Evolutionary conservation across 768 basidiomycete species (phyloP), one percentile per base, ranked within the genome.

Genomic region (Coprinopsis marcescibilis): DNA sequence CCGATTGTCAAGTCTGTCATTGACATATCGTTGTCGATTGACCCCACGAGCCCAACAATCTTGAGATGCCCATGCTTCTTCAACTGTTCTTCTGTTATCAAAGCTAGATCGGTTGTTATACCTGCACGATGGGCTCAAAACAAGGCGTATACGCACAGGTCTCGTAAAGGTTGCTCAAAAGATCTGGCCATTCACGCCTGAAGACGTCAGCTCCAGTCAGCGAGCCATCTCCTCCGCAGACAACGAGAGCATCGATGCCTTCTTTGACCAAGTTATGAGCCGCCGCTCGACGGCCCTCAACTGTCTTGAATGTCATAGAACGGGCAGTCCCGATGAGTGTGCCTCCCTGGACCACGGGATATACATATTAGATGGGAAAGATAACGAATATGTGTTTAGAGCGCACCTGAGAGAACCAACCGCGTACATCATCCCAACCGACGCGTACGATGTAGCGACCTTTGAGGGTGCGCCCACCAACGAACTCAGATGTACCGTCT

Each of bases 21-120:
- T 13, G 89, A 87, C 94, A 99, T 97, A 62, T 98, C 96, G 59
- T 99, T 99, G 68, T 99, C 96, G 60, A 99, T 98, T 3, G 92
- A 95, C 27, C 96, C 96, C 50, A 98, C 96, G 33, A 99, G 81
- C n/a, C 96, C 96, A 52, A 95, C 95, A 55, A 99, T 96, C 64
- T 80, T 88, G 53, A 99, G 83, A 58, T 97, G 89, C 19, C 80
- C 72, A 57, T 93, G 85, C 12, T 69, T 68, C n/a, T 73, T 60
- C 26, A 76, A 73, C 58, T 96, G 87, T 27, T 78, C 81, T 21
- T 80, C 72, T 1, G 83, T 81, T 61, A 99, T 96, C 54, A 76
- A 72, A 39, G 75, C 86, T 89, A 56, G 23, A 15, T 12, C 21
- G 8, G 27, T 8, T 26, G 24, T 27, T 5, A 43, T 14, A 3